Base-by-base conservation (phyloP, 805 yeast species). In the Teunomyces tritomae region DNA sequence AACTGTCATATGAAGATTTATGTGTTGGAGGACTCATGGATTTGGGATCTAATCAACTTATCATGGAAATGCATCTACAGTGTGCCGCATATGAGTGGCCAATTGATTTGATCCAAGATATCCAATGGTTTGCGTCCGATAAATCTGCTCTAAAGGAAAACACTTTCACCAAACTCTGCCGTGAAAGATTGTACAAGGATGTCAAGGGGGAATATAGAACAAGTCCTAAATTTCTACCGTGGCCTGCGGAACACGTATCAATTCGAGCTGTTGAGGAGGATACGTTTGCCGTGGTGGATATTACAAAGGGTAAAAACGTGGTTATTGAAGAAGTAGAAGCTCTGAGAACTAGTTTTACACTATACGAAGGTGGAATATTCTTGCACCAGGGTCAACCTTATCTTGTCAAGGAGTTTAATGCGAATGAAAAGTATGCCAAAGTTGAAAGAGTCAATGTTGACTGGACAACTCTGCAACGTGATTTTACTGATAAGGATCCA, bases 321-420 rank as follows among this genome's bases (percentile, higher is more conserved):
- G 85, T 92, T 2, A 84, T 94, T 28, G 99, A 94, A 65, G 91
- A 86, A 56, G 80, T 94, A 16, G 98, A 94, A 59, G 88, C 87
- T 5, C 84, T 89, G 34, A 76, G 99, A 57, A 88, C 95, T 0
- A 84, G 90, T 46, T 94, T 94, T 64, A 89, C 98, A 0, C 61
- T 92, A 1, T 94, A 94, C 64, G 84, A 80, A 59, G 99, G 99
- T 1, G 99, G 94, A 0, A 90, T 94, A 2, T 90, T 87, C 55
- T 79, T 92, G 37, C 97, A 94, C 62, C 98, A 94, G 65, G 99
- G 99, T 5, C 77, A 80, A 52, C 89, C 97, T 0, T 92, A 90
- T 58, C 64, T 94, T 35, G 94, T 94, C 0, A 78, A 85, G 43
- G 96, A 90, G 56, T 85, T 94, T 58, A 86, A 90, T 53, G 73